These are phyloP conservation scores for Talaromyces amestolkiae DNA, from an alignment of 2,329 filamentous ascomycete genomes.

Conservation along the genomic window DNA sequence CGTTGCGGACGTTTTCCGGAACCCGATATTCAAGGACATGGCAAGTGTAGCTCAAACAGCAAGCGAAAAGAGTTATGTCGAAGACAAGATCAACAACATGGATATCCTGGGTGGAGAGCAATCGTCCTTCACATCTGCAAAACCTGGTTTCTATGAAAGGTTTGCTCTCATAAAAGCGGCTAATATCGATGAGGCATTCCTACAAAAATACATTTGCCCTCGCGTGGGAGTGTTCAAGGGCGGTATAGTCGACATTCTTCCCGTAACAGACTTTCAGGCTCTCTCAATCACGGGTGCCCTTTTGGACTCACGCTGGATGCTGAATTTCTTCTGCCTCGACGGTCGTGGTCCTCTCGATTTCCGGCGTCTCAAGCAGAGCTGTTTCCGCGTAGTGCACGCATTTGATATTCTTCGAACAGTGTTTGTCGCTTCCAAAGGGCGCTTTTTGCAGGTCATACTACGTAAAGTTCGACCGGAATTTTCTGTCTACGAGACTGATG, in stretches of 20 bases:
- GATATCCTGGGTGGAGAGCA: constrained; percentile 20
- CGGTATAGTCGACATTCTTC: constrained; percentile 57
- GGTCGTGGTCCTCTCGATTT: constrained; percentile 45
- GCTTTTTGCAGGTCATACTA: constrained; percentile 59
- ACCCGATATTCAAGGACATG: constrained; percentile 43
- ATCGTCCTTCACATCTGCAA: constrained; percentile 18
- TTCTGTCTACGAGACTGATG: constrained; percentile 53
- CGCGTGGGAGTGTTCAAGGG: constrained; percentile 53
- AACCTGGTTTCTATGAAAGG: constrained; percentile 16
- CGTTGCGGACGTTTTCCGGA: constrained; percentile 45
- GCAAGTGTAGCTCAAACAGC: constrained; percentile 30
- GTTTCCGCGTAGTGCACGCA: constrained; percentile 53
- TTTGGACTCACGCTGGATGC: constrained; percentile 42
- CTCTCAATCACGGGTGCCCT: constrained; percentile 37
- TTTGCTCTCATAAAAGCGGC: constrained; percentile 21
- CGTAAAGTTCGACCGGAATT: constrained; percentile 54
- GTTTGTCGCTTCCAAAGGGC: constrained; percentile 55
- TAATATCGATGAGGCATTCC: constrained; percentile 34
- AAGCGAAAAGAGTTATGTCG: constrained; percentile 22
- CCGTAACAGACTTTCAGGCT: constrained; percentile 51
- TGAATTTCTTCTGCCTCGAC: constrained; percentile 59
- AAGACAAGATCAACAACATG: constrained; percentile 23
- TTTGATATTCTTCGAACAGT: constrained; percentile 67
- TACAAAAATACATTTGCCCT: constrained; percentile 51
- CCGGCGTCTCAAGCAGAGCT: constrained; percentile 46